These are phyloP conservation scores for Suhomyces prunicola DNA, from an alignment of 805 yeast species.

Conservation along the genomic window DNA sequence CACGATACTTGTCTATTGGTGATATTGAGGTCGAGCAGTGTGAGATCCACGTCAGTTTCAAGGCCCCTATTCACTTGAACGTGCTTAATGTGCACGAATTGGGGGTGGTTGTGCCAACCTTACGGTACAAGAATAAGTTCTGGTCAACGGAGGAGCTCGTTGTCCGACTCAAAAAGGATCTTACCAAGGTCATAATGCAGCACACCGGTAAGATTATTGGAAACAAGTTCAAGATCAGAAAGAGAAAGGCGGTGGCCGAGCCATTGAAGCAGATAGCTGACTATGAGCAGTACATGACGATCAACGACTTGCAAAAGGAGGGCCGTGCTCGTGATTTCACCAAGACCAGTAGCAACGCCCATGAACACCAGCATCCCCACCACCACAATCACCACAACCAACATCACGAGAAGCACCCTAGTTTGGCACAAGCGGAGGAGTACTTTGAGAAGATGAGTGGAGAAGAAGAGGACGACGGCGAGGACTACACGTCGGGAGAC, in stretches of 20 bases:
- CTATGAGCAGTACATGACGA: slow-evolving; percentile 34
- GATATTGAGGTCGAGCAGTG: slow-evolving; percentile 33
- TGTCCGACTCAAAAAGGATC: slow-evolving; percentile 56
- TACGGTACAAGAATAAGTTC: slow-evolving; percentile 56
- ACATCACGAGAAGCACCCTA: neutral
- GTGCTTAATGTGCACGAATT: slow-evolving; percentile 78
- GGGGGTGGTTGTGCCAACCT: slow-evolving; percentile 58
- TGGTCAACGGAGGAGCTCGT: slow-evolving; percentile 74
- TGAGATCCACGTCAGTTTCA: slow-evolving; percentile 63
- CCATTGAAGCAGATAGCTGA: slow-evolving; percentile 42
- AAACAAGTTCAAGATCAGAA: slow-evolving; percentile 59
- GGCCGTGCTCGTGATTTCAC: slow-evolving; percentile 23
- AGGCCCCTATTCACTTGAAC: slow-evolving; percentile 66
- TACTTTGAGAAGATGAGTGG: neutral
- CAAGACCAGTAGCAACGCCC: slow-evolving; percentile 3
- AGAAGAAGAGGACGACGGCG: neutral
- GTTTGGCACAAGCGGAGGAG: neutral
- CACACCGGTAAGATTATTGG: slow-evolving; percentile 77
- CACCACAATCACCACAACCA: slow-evolving; percentile 5
- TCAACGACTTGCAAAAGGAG: slow-evolving; percentile 36
- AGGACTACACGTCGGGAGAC: neutral
- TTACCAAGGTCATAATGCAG: slow-evolving; percentile 53
- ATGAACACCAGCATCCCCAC: slow-evolving; percentile 7
- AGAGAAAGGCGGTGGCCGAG: slow-evolving; percentile 20
- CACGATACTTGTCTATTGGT: slow-evolving; percentile 39